Evolutionary conservation across 257 asterid species (phyloP).

Genomic region (Solanum chilense): DNA sequence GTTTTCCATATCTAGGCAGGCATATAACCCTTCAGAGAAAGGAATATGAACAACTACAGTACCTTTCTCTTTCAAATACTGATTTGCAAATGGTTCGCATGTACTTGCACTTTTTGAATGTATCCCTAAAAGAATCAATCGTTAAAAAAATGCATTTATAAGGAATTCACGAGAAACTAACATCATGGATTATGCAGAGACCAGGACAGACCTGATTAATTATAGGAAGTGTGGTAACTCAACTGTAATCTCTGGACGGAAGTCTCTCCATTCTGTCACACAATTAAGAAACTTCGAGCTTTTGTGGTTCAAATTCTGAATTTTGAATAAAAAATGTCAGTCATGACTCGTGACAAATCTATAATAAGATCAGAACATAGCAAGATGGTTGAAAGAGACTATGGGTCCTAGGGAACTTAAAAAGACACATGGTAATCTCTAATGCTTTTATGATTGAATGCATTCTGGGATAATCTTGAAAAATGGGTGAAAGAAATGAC

Average conservation of each 20-base stretch:
- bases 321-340: neutral
- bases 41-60: neutral
- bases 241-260: too few relatives aligned
- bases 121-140: neutral
- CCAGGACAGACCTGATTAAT: too few relatives aligned
- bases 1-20: too few relatives aligned
- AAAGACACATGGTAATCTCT: too few relatives aligned
- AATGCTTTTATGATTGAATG: neutral
- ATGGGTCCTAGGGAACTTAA: neutral
- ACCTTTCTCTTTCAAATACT: neutral
- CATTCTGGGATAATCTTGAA: too few relatives aligned
- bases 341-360: neutral
- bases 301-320: neutral
- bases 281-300: neutral
- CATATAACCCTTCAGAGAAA: too few relatives aligned
- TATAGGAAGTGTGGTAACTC: constrained; percentile 15
- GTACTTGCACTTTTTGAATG: neutral
- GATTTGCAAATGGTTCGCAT: neutral
- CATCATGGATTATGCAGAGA: neutral
- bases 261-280: neutral
- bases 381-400: neutral
- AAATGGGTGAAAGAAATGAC: too few relatives aligned
- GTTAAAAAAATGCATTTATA: neutral
- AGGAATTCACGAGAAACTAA: neutral
- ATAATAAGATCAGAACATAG: neutral